Evolutionary conservation across 768 basidiomycete genomes (phyloP), one percentile per base, ranked within the genome.

Genomic region (Calocera cornea): DNA sequence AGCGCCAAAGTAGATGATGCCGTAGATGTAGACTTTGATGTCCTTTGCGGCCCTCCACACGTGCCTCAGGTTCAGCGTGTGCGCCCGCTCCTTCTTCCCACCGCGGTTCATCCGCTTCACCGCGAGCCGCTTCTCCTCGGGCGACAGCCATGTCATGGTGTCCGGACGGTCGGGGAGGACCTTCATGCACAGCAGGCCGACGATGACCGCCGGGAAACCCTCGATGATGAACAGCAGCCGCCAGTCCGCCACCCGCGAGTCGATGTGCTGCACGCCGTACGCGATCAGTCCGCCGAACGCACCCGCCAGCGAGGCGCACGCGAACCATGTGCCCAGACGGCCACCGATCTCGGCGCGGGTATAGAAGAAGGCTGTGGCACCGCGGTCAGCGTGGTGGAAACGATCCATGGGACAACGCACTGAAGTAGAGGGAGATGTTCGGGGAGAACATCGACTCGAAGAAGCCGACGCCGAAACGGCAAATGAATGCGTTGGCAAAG

Each of bases 261-360:
- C 49, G 33, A 72, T 69, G 67, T 72, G 70, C 1, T 70, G 70
- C 27, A 73, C 72, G 34, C 73, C 75, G 66, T 69, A 76, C 2
- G 72, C 60, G 68, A 76, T 72, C 34, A 77, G 68, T 64, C 76
- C 76, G 33, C 74, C 74, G 49, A 77, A 75, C 1, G 75, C 75
- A 27, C 76, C 54, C 8, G 66, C 66, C 2, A 67, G 31, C 16
- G 54, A 33, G 36, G 44, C 66, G 33, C 44, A 67, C 27, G 44
- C 54, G 31, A 54, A 63, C 31, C 40, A 67, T 29, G 47, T 49
- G 16, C 44, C 66, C n/a, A 67, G 34, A 1, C 66, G 50, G n/a
- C n/a, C n/a, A 17, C 66, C 66, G 24, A 67, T 29, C 34, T 67
- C 66, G 22, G 19, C 11, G 14, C 50, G 44, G 10, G 66, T 67